Conservation (phyloP, 1,139 yeast genomes). For the Pichia inconspicua region DNA sequence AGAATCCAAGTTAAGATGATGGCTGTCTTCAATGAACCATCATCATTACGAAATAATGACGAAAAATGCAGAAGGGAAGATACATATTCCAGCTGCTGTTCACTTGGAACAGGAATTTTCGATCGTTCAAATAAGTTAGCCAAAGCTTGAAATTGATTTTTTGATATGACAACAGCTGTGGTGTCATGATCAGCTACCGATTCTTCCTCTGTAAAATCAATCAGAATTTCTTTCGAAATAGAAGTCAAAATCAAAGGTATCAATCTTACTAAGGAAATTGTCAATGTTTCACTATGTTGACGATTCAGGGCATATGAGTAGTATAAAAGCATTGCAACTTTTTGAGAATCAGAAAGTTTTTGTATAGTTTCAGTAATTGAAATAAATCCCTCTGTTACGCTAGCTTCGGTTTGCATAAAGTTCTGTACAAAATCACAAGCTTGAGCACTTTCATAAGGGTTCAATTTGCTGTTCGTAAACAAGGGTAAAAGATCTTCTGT, state of each 20-base stretch:
- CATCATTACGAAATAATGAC: neutral
- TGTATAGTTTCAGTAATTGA: neutral
- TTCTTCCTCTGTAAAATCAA: neutral
- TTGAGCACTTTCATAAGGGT: neutral
- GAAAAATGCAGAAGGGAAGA: slow-evolving; percentile 6
- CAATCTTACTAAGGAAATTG: neutral
- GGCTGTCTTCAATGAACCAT: neutral
- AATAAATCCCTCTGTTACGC: neutral
- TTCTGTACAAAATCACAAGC: neutral
- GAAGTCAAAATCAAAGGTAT: neutral
- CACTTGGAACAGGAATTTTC: neutral
- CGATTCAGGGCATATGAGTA: neutral
- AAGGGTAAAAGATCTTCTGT: neutral
- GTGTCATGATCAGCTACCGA: neutral
- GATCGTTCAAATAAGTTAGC: neutral
- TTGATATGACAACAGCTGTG: neutral
- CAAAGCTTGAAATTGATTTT: neutral
- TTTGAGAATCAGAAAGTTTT: neutral
- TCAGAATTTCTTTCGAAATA: neutral
- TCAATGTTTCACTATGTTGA: neutral
- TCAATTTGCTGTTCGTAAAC: neutral
- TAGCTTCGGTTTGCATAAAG: neutral
- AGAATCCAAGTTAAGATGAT: slow-evolving; percentile 10
- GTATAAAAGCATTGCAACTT: neutral
- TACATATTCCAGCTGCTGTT: neutral